Evolutionary conservation across 2,329 filamentous ascomycete species (phyloP).

Genomic region (Chaetomium sp.): DNA sequence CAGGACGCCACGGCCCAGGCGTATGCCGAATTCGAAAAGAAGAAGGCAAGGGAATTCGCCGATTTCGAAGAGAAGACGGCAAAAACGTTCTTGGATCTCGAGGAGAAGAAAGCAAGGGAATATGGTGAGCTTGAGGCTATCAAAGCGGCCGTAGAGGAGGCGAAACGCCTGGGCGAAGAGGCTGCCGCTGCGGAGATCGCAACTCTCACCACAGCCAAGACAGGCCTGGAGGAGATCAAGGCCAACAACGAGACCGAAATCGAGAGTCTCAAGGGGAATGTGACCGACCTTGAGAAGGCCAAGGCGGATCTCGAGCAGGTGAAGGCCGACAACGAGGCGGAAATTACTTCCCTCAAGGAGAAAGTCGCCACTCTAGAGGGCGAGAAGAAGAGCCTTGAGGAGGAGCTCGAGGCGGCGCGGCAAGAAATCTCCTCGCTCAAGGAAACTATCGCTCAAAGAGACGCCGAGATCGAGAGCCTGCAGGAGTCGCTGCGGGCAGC

Average conservation of each 20-base stretch:
- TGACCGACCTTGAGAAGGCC: slow-evolving; percentile 16
- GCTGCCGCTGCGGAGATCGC: slow-evolving; percentile 21
- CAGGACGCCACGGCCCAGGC: slow-evolving; percentile 6
- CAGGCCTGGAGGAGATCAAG: slow-evolving; percentile 21
- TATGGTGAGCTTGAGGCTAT: slow-evolving; percentile 16
- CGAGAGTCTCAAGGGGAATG: slow-evolving; percentile 16
- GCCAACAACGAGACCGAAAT: slow-evolving; percentile 22
- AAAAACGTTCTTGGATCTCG: slow-evolving; percentile 11
- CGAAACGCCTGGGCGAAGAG: slow-evolving; percentile 18
- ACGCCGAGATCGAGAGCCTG: slow-evolving; percentile 20
- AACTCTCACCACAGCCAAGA: slow-evolving; percentile 16
- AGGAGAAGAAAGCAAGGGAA: slow-evolving; percentile 10
- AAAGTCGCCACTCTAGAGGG: slow-evolving; percentile 17
- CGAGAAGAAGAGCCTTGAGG: slow-evolving; percentile 22
- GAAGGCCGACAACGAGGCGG: slow-evolving; percentile 18
- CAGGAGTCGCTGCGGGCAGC: slow-evolving; percentile 22
- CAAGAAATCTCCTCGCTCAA: slow-evolving; percentile 20
- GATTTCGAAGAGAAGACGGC: slow-evolving; percentile 14
- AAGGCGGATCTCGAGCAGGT: slow-evolving; percentile 17
- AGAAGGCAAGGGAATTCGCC: slow-evolving; percentile 13
- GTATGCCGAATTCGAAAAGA: slow-evolving; percentile 15
- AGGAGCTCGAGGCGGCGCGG: slow-evolving; percentile 19
- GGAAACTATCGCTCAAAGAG: slow-evolving; percentile 18
- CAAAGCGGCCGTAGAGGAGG: slow-evolving; percentile 21
- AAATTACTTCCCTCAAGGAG: slow-evolving; percentile 21